phyloP scores from a whole-genome alignment of 495 filamentous ascomycete genomes.

The Penicillium paxilli region DNA sequence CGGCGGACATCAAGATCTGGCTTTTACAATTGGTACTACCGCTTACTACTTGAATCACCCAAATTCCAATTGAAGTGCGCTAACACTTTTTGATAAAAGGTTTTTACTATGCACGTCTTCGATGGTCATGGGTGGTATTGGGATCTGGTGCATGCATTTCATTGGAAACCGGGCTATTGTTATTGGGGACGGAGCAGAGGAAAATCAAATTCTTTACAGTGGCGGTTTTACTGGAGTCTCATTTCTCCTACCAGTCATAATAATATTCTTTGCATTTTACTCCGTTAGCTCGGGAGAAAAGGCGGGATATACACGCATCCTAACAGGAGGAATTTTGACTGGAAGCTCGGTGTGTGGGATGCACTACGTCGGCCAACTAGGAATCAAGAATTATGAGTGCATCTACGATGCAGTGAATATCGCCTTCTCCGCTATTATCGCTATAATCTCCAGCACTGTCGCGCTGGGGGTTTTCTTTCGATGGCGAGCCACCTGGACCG shows the following conservation, averaged over 20 bases:
- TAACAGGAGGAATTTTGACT: conserved; percentile 61
- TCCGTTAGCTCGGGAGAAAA: conserved; percentile 56
- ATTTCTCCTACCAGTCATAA: conserved; percentile 76
- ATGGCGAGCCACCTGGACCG: conserved; percentile 72
- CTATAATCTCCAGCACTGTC: conserved; percentile 64
- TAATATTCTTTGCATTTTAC: conserved; percentile 71
- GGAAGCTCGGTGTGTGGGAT: conserved; percentile 80
- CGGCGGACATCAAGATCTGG: no score
- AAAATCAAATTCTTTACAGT: conserved; percentile 73
- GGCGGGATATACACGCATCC: conserved; percentile 58
- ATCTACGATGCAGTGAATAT: conserved; percentile 57
- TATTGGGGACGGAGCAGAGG: conserved; percentile 58
- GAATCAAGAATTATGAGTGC: conserved; percentile 75
- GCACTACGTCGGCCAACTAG: conserved; percentile 86
- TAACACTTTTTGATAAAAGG: conserved; percentile 48
- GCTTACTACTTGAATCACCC: no score
- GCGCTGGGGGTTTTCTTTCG: conserved; percentile 78
- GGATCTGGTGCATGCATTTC: conserved; percentile 87
- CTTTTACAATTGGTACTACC: no score
- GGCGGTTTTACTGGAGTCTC: conserved; percentile 73
- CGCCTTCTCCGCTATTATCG: conserved; percentile 69
- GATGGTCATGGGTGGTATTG: conserved; percentile 76
- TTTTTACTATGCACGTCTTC: conserved; percentile 70
- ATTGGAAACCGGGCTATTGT: conserved; percentile 80
- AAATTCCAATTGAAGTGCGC: no score